Base-by-base conservation (phyloP, 2,329 filamentous ascomycete species). In the Colletotrichum graminicola region DNA sequence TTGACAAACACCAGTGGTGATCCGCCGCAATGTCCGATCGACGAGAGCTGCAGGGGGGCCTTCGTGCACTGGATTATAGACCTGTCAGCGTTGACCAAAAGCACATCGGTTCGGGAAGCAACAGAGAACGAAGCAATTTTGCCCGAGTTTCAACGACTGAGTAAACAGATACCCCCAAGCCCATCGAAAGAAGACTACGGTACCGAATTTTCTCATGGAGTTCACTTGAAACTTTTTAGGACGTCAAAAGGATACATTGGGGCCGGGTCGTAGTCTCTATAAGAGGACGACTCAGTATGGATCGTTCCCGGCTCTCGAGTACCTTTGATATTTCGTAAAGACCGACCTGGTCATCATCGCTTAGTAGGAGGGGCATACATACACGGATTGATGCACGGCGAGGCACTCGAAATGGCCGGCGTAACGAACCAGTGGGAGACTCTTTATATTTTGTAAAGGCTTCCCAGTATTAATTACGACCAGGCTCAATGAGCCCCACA, bases 231-330 rank as follows among this genome's bases (percentile, higher is more conserved):
- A 41, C 2, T 41, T 5, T 56, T 59, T 7, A 41, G 23, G 10
- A 59, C 55, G 16, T 59, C 23, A 6, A 6, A 26, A 26, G 39
- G 56, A 16, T 29, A 26, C 21, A 52, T 54, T 5, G 60, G 60
- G 29, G n/a, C 52, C 8, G 45, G 45, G 2, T 62, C 60, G 5
- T 47, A 62, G 34, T 62, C 34, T n/a, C 32, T 62, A 8, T 3
- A 43, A 16, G 12, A 18, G 23, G 47, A 51, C 6, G 60, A 54
- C 47, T 36, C 32, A 29, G 36, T 62, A 18, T 54, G 60, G 60
- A 39, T 54, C 8, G 60, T 62, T n/a, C 60, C 60, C 26, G 47
- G 47, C 14, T 62, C 60, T 7, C 45, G 60, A 5, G 60, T 62
- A 12, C 60, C 47, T 23, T n/a, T 62, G 43, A 43, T 62, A 10